Percentiles rank a stretch among this genome's conserved stretches.
These are phyloP conservation scores for Nadsonia fulvescens DNA, from an alignment of 805 yeast species.

Conservation along the genomic window DNA sequence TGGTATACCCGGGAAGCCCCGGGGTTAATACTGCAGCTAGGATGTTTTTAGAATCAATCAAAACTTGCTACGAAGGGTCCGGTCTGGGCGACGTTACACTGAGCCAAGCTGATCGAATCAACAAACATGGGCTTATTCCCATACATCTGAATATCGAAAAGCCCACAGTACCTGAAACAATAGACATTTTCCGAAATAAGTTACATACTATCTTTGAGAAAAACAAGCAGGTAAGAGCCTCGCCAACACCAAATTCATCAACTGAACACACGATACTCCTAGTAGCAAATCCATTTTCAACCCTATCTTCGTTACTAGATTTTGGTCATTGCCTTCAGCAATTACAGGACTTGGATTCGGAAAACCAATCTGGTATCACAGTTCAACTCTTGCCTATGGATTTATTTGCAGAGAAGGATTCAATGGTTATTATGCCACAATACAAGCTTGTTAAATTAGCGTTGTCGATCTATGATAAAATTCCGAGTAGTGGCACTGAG, in stretches of 20 bases:
- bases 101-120: too few species aligned
- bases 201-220: too few species aligned
- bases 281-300: slow-evolving; percentile 11
- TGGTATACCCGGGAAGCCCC: slow-evolving; percentile 15
- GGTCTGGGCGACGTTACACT: slow-evolving; percentile 16
- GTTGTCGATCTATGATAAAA: slow-evolving; percentile 17
- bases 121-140: too few species aligned
- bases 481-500: slow-evolving; percentile 4
- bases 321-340: slow-evolving; percentile 12
- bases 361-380: slow-evolving; percentile 8
- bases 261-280: slow-evolving; percentile 7
- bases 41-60: slow-evolving; percentile 13
- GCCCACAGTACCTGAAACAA: too few species aligned
- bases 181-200: too few species aligned
- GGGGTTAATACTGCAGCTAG: slow-evolving; percentile 12
- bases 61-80: slow-evolving; percentile 19
- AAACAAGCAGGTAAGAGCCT: too few species aligned
- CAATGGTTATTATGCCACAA: slow-evolving; percentile 15
- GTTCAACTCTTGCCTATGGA: slow-evolving; percentile 10
- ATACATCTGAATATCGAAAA: too few species aligned
- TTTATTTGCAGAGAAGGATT: slow-evolving; percentile 12
- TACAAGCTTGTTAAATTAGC: slow-evolving; percentile 13
- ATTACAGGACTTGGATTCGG: slow-evolving; percentile 9
- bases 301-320: slow-evolving; percentile 10
- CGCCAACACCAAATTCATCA: too few species aligned